Percentiles rank a stretch among this genome's conserved stretches.
These are phyloP conservation scores for Dillenia suffruticosa DNA, from an alignment of 164 flowering plant species.

Conservation along the genomic window DNA sequence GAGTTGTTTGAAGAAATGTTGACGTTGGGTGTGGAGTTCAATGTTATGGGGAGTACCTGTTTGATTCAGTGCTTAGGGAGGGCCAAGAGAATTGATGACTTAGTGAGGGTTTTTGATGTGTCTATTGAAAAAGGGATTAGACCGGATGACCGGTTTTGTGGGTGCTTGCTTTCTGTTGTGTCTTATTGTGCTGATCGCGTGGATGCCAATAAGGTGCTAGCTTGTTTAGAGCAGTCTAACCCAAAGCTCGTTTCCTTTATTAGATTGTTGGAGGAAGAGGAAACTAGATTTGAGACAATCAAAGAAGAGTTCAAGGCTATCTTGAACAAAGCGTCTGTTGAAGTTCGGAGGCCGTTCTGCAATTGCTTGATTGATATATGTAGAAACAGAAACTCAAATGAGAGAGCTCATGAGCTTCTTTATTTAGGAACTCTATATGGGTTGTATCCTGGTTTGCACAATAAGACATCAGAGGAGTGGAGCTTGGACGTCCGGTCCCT, in stretches of 20 bases:
- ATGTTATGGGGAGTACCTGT: constrained; percentile 92
- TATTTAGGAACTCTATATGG: constrained; percentile 75
- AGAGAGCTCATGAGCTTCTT: constrained; percentile 79
- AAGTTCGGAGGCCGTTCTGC: constrained; percentile 79
- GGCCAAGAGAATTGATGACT: constrained; percentile 62
- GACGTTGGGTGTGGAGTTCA: constrained; percentile 41
- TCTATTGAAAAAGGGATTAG: constrained; percentile 47
- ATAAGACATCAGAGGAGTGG: constrained; percentile 68
- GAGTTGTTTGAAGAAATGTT: constrained; percentile 70
- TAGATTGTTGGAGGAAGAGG: constrained; percentile 34
- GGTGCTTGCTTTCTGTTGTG: constrained; percentile 77
- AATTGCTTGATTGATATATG: constrained; percentile 93
- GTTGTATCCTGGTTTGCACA: constrained; percentile 74
- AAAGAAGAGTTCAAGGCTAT: constrained; percentile 60
- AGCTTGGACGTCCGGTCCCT: constrained; percentile 68
- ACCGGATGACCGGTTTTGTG: constrained; percentile 85
- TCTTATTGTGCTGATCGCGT: constrained; percentile 45
- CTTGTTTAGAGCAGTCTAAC: constrained; percentile 58
- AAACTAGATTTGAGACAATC: constrained; percentile 34
- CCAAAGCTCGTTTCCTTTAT: constrained; percentile 56
- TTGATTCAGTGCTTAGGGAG: constrained; percentile 84
- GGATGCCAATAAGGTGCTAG: constrained; percentile 52
- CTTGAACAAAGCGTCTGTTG: constrained; percentile 45
- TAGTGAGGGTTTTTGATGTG: constrained; percentile 53
- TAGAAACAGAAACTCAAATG: constrained; percentile 39